Evolutionary conservation across 1,284 basidiomycete species (phyloP), one percentile per base, ranked within the genome.

Genomic region (Coniferiporia weirii): DNA sequence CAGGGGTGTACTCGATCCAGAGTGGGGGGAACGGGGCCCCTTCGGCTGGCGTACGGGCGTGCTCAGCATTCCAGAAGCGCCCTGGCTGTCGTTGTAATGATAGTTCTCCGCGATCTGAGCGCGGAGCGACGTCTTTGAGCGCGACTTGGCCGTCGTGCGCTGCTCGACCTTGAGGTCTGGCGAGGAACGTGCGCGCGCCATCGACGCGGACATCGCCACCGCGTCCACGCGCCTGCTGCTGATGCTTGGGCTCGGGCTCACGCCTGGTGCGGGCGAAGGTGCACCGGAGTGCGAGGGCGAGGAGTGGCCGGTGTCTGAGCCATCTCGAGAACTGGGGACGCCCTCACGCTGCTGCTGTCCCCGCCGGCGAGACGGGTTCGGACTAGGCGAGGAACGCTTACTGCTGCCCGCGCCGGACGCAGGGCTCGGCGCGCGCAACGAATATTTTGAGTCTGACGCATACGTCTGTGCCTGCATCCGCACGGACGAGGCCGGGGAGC

Each of bases 101-200:
- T 40, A 44, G 40, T 40, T n/a, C 40, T 53, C 19, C 17, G 17
- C 20, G 53, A 27, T 44, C 13, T 54, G 53, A 10, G 53, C 20
- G 22, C 43, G 53, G 8, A 54, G 15, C 5, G 53, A 54, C 19
- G 15, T 35, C n/a, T 47, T 54, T 4, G 53, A 54, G 20, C 53
- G 43, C 15, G 53, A 46, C 53, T 46, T 54, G 43, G 53, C 10
- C 17, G 35, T 22, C 2, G 12, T n/a, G 2, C 32, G 55, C 34
- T 49, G 27, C 5, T 27, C 58, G 17, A 10, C 51, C 27, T 57
- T 61, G 5, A 61, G 45, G 34, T 61, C 60, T 7, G 60, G 51
- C 4, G 60, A 61, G 32, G 60, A 61, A 20, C 44, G 49, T 4
- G 46, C 38, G 9, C 60, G 53, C n/a, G 55, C 40, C 15, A 35